Evolutionary conservation across 148 eudicot genomes (phyloP).

Genomic region (Chenopodium berlandieri): DNA sequence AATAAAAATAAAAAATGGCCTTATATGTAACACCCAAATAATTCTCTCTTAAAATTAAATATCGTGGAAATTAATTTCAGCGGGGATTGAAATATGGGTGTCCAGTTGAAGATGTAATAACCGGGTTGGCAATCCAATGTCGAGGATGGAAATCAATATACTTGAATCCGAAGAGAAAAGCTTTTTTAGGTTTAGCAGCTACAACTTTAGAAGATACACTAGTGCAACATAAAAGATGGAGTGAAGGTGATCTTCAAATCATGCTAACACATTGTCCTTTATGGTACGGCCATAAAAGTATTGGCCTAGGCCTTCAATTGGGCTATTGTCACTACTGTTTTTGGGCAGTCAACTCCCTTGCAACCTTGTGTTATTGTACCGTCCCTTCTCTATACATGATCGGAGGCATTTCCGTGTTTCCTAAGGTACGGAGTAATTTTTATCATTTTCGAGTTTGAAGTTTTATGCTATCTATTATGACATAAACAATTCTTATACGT

Average conservation of each 20-base stretch:
- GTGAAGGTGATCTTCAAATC: slow-evolving; percentile 75
- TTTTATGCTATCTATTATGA: not conserved
- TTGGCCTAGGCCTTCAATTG: slow-evolving; percentile 44
- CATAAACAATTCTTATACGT: not conserved
- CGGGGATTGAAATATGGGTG: slow-evolving; percentile 82
- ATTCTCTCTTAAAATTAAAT: not conserved
- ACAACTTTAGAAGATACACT: slow-evolving; percentile 55
- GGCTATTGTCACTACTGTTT: slow-evolving; percentile 45
- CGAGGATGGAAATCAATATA: slow-evolving; percentile 75
- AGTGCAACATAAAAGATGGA: slow-evolving; percentile 87
- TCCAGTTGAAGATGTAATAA: slow-evolving; percentile 74
- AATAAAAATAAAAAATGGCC: no score
- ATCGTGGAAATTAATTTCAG: slow-evolving; percentile 31
- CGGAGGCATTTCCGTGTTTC: slow-evolving; percentile 53
- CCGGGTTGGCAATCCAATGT: slow-evolving; percentile 74
- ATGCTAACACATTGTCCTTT: slow-evolving; percentile 59
- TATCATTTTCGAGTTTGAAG: not conserved
- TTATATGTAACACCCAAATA: no score
- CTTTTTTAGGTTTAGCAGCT: slow-evolving; percentile 65
- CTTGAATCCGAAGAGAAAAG: slow-evolving; percentile 46
- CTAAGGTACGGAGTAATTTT: slow-evolving; percentile 46
- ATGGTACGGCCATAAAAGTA: slow-evolving; percentile 51
- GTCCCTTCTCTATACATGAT: slow-evolving; percentile 74
- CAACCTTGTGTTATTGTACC: slow-evolving; percentile 48
- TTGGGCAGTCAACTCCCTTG: slow-evolving; percentile 61